These are phyloP conservation scores for Xylaria sp. DNA, from an alignment of 2,329 filamentous ascomycete genomes.

Conservation along the genomic window DNA sequence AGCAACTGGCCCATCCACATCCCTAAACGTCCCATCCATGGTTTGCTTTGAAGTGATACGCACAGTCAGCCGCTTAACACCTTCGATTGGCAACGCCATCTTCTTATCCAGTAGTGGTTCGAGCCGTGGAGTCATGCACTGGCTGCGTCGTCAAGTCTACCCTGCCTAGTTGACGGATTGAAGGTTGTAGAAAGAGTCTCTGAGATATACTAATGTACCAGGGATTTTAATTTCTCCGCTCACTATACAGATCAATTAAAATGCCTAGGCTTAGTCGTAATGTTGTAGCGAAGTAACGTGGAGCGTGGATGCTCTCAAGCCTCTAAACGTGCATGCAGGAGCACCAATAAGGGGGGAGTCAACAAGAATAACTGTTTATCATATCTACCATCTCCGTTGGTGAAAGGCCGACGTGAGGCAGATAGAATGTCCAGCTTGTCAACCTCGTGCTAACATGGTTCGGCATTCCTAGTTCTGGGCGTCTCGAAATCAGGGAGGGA, in stretches of 20 bases:
- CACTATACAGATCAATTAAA: constrained; percentile 66
- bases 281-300: not conserved
- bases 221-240: constrained; percentile 70
- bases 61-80: constrained; percentile 78
- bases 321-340: not conserved
- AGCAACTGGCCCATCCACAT: constrained; percentile 72
- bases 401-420: constrained; percentile 27
- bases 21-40: constrained; percentile 74
- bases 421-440: constrained; percentile 39
- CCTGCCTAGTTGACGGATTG: constrained; percentile 51
- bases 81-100: constrained; percentile 73
- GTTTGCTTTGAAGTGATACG: constrained; percentile 74
- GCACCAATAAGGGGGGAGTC: not conserved
- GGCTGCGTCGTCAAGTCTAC: not conserved
- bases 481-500: constrained; percentile 29
- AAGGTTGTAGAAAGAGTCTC: constrained; percentile 73
- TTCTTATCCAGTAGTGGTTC: constrained; percentile 81
- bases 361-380: constrained; percentile 16
- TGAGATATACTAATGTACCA: constrained; percentile 67
- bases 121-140: constrained; percentile 69
- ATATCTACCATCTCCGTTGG: constrained; percentile 62
- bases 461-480: constrained; percentile 24
- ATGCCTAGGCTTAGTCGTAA: not conserved
- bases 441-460: constrained; percentile 42
- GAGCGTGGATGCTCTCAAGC: not conserved